phyloP scores from a whole-genome alignment of 2,329 filamentous ascomycete species.

The Ascochyta fabae region DNA sequence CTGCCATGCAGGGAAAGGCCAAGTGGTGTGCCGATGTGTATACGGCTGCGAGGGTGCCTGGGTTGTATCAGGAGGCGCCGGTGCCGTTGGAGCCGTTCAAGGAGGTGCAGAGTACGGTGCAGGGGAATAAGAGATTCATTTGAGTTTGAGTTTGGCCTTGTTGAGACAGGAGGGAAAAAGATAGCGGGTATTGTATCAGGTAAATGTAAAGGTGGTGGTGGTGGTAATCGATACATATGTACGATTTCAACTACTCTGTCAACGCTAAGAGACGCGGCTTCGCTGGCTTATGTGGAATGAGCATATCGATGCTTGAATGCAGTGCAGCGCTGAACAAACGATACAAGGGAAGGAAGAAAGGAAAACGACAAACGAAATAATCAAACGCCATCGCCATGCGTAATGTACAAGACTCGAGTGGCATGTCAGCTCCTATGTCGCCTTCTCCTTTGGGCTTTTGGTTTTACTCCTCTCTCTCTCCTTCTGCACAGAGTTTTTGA shows the following conservation, averaged over 20 bases:
- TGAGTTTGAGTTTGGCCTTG: slow-evolving; percentile 8
- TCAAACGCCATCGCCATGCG: slow-evolving; percentile 18
- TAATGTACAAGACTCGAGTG: slow-evolving; percentile 4
- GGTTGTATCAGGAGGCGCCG: slow-evolving; percentile 37
- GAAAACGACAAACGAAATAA: not conserved
- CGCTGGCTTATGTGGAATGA: not conserved
- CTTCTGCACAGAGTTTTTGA: slow-evolving; percentile 71
- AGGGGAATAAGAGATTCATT: slow-evolving; percentile 31
- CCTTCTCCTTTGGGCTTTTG: slow-evolving; percentile 30
- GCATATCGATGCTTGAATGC: not conserved
- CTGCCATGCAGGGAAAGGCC: slow-evolving; percentile 33
- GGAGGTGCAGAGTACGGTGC: slow-evolving; percentile 35
- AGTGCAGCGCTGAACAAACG: not conserved
- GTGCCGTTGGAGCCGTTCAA: slow-evolving; percentile 36
- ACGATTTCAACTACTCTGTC: not conserved
- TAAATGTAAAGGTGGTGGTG: too few relatives aligned
- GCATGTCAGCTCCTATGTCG: not conserved
- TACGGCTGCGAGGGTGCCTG: slow-evolving; percentile 37
- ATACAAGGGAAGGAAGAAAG: not conserved
- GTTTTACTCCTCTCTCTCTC: slow-evolving; percentile 30
- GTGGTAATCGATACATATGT: too few relatives aligned
- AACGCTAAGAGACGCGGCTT: slow-evolving; percentile 9
- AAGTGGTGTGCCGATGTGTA: slow-evolving; percentile 43
- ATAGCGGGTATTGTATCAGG: too few relatives aligned
- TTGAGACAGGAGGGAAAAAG: too few relatives aligned